These are phyloP conservation scores for Komagataella phaffii DNA, from an alignment of 805 yeast species.

Conservation along the genomic window DNA sequence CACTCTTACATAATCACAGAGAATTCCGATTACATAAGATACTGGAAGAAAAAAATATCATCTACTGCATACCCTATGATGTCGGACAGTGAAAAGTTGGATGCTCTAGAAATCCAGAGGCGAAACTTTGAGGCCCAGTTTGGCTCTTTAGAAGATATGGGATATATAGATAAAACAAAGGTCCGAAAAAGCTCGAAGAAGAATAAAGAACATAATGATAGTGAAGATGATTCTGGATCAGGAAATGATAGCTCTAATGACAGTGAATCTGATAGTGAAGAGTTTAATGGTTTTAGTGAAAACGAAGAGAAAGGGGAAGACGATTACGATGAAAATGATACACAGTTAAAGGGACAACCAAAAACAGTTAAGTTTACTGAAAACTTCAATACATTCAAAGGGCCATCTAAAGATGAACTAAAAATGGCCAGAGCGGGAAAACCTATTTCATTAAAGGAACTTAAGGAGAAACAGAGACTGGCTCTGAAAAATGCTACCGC, in stretches of 20 bases:
- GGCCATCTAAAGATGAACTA: slow-evolving; percentile 31
- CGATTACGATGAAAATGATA: slow-evolving; percentile 8
- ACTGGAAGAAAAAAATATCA: background rate
- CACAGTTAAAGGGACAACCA: slow-evolving; percentile 3
- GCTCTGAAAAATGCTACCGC: slow-evolving; percentile 14
- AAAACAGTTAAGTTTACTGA: slow-evolving; percentile 29
- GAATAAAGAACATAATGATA: background rate
- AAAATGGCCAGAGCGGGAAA: slow-evolving; percentile 47
- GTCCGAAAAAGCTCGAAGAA: background rate
- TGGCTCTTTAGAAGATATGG: slow-evolving; percentile 24
- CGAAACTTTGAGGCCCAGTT: slow-evolving; percentile 31
- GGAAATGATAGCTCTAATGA: background rate
- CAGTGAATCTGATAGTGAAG: background rate
- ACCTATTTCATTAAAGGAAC: slow-evolving; percentile 33
- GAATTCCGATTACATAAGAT: background rate
- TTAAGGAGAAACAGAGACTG: slow-evolving; percentile 20
- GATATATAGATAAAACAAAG: slow-evolving; percentile 13
- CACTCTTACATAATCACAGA: background rate
- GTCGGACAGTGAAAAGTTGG: slow-evolving; percentile 3
- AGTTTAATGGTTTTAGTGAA: background rate
- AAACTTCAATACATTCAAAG: slow-evolving; percentile 11
- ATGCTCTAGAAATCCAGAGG: slow-evolving; percentile 25
- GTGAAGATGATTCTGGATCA: background rate
- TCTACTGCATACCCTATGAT: background rate
- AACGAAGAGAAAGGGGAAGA: slow-evolving; percentile 3